A percentile compares a stretch with the other conserved stretches of the same genome.
These are phyloP conservation scores for Bipolaris zeicola DNA, from an alignment of 2,329 filamentous ascomycete genomes.

Conservation along the genomic window DNA sequence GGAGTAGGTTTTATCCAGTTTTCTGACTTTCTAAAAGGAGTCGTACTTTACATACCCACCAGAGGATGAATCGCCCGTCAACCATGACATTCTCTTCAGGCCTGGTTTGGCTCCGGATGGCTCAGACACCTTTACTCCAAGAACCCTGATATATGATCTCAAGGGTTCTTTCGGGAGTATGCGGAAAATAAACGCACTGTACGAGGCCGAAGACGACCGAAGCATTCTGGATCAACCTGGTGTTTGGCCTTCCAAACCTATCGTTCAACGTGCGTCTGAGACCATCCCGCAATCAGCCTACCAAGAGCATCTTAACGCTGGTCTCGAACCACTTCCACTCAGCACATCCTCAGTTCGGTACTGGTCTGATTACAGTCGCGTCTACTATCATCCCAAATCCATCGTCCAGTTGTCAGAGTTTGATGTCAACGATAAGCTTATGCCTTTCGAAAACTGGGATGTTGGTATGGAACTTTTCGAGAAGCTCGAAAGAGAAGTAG, in stretches of 20 bases:
- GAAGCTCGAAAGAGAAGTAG: conserved; percentile 62
- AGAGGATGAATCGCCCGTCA: conserved; percentile 67
- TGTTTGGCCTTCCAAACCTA: conserved; percentile 48
- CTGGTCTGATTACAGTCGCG: conserved; percentile 93
- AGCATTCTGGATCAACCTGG: conserved; percentile 30
- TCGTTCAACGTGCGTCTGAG: conserved; percentile 66
- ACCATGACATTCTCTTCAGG: conserved; percentile 89
- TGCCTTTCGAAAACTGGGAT: conserved; percentile 77
- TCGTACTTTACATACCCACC: conserved; percentile 92
- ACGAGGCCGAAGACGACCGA: conserved; percentile 63
- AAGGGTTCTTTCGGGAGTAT: conserved; percentile 92
- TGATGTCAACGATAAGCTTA: conserved; percentile 77
- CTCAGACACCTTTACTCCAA: conserved; percentile 87
- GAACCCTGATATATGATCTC: conserved; percentile 91
- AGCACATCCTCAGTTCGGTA: conserved; percentile 78
- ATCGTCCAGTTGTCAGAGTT: conserved; percentile 82
- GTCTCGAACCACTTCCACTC: conserved; percentile 66
- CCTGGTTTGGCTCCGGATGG: conserved; percentile 82
- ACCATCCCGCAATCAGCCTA: conserved; percentile 75
- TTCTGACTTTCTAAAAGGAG: conserved; percentile 63
- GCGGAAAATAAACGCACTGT: conserved; percentile 85
- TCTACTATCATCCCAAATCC: conserved; percentile 90
- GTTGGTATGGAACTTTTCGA: conserved; percentile 48
- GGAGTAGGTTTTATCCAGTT: neutral
- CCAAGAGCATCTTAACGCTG: conserved; percentile 77